Percentiles rank a stretch among this genome's conserved stretches.
These are phyloP conservation scores for Zygosaccharomyces gambellarensis DNA, from an alignment of 805 yeast genomes.

Conservation along the genomic window DNA sequence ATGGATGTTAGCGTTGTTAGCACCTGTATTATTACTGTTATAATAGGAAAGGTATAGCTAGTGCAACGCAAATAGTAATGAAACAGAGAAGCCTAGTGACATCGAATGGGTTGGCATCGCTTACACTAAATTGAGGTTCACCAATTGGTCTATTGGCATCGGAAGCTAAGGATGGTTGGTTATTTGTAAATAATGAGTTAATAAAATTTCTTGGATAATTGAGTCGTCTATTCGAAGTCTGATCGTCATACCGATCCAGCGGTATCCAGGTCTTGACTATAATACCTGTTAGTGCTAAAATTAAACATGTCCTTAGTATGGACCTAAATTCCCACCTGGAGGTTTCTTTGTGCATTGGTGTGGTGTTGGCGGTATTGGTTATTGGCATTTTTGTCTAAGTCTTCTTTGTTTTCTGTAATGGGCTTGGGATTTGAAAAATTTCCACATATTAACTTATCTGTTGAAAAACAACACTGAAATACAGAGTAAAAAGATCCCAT, in stretches of 20 bases:
- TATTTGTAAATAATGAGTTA: not conserved
- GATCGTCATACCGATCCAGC: not conserved
- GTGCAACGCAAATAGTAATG: conserved; percentile 10
- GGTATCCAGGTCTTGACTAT: conserved; percentile 1
- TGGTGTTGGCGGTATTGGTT: not conserved
- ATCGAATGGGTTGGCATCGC: conserved; percentile 26
- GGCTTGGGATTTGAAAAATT: not conserved
- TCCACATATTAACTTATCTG: not conserved
- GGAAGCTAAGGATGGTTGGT: not conserved
- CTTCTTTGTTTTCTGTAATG: not conserved
- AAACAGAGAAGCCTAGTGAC: conserved; percentile 15
- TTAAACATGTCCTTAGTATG: not conserved
- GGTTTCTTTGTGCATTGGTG: not conserved
- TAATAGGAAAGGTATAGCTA: conserved; percentile 12
- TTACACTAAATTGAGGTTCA: conserved; percentile 18
- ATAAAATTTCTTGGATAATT: not conserved
- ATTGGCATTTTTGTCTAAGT: not conserved
- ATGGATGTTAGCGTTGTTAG: not conserved
- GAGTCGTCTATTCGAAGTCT: not conserved
- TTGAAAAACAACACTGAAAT: not conserved
- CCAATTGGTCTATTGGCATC: conserved; percentile 9
- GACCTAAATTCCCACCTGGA: not conserved
- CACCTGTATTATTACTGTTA: not conserved
- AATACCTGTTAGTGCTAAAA: not conserved
- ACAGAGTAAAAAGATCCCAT: not conserved